Evolutionary conservation across 331 rosid species (phyloP), one percentile per base, ranked within the genome.

Genomic region (Spiraea crenata): DNA sequence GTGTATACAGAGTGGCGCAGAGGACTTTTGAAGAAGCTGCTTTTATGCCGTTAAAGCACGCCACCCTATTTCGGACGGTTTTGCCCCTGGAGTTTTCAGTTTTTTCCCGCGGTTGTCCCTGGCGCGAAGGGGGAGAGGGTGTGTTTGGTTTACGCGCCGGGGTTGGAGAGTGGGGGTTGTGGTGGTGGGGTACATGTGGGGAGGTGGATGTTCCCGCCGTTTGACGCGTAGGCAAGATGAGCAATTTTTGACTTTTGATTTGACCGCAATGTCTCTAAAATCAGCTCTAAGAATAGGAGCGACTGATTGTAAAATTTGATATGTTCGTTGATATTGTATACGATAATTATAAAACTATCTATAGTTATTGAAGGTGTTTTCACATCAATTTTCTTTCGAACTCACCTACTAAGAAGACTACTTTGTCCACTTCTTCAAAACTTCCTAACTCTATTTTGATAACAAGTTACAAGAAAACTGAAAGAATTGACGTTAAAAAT

Each of bases 31-130:
- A 25, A 25, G 31, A 70, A 56, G 64, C 73, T 47, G 76, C 65
- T 48, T 77, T 82, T 80, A 63, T 82, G 89, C 81, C 83, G 83
- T 79, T 69, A 85, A 75, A 67, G 86, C 98, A 86, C 90, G 91
- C 87, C 86, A 85, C 60, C 73, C 63, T 58, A 34, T 35, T 3
- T 5, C 74, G 7, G 72, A 85, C 92, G 0, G 25, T 87, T 83
- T 78, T 87, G 3, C 80, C 95, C 98, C 57, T 66, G 0, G 3
- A 13, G 16, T 3, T 20, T 16, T 11, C 12, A 0, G 3, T 2
- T 37, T 71, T 80, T 35, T 2, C 40, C 44, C 57, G 11, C 5
- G 40, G 11, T 14, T 55, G 47, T 37, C 59, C 48, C 19, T 9
- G 17, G 35, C 16, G 15, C 5, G 9, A 3, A 14, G 14, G 12